Base-by-base conservation (phyloP, 202 grass and related monocot genomes). In the Saccharum hybrid region DNA sequence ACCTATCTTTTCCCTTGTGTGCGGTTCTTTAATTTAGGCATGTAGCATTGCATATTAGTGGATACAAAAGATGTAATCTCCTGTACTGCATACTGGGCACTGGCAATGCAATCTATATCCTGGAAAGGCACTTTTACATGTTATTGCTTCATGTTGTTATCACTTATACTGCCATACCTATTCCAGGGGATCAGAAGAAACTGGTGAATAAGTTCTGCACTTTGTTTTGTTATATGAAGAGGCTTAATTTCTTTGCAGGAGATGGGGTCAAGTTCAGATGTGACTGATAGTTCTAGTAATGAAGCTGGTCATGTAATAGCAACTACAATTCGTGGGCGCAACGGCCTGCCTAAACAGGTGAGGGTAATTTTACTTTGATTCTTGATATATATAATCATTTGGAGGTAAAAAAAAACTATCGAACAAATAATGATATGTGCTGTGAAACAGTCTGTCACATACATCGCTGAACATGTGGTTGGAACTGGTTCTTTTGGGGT, bases 401-500 rank as follows among this genome's bases (percentile, higher is more conserved):
- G 5, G 15, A 4, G 6, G 31, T 71, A 41, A 39, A 80, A 6
- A 76, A n/a, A 37, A 39, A 7, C 66, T 75, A 38, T 23, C 65
- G 34, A 57, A 16, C 13, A 28, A 57, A 31, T 90, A 54, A 86
- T 68, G 57, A 11, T 13, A 13, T 88, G 49, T 38, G 80, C 84
- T 52, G 69, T 79, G 75, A 45, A 77, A 88, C 91, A 98, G 93
- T 86, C 87, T 4, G 73, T 91, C 86, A 90, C 88, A 84, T 98
- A 98, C 76, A 92, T 94, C 37, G 89, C 96, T 66, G 96, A 98
- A 74, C 92, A 95, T 93, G 96, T 98, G 64, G 89, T 95, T 76
- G 96, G 96, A 85, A 95, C 91, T 79, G 96, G 96, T 86, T 98
- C 96, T 57, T 98, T 98, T 79, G 96, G 96, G 10, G 90, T 94